phyloP scores from a whole-genome alignment of 305 asterid species.

The Fraxinus floribunda region DNA sequence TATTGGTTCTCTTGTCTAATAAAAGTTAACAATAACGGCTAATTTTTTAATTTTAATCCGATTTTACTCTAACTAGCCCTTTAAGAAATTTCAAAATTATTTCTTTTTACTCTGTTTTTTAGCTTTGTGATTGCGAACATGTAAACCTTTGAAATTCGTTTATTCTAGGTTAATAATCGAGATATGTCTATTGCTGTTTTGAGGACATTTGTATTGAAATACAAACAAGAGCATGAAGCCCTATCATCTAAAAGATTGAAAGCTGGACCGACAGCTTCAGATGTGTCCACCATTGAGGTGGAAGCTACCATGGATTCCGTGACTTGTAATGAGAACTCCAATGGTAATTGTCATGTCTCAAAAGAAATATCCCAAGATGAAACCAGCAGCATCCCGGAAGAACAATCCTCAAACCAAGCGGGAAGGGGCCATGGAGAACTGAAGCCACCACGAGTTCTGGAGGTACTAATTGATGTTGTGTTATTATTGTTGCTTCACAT shows the following conservation, averaged over 20 bases:
- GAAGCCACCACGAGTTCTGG: conserved; percentile 79
- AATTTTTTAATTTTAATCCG: too few relatives aligned
- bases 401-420: conserved; percentile 29
- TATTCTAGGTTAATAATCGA: conserved; percentile 80
- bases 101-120: neutral
- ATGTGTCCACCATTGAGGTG: conserved; percentile 31
- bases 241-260: conserved; percentile 47
- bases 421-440: conserved; percentile 51
- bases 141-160: conserved; percentile 29
- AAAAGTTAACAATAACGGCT: too few relatives aligned
- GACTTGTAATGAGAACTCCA: conserved; percentile 39
- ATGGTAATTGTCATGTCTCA: conserved; percentile 44
- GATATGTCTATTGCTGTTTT: conserved; percentile 94
- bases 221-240: conserved; percentile 67
- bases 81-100: neutral
- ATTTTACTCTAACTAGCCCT: too few relatives aligned
- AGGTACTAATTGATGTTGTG: conserved; percentile 49
- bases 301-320: conserved; percentile 33
- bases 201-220: conserved; percentile 72
- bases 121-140: neutral
- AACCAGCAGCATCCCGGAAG: conserved; percentile 41
- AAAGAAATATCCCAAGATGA: conserved; percentile 42
- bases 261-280: conserved; percentile 40
- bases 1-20: too few relatives aligned
- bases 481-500: conserved; percentile 6